Conservation (phyloP, 352 stramenopile genomes). For the Phytophthora agathidicida region DNA sequence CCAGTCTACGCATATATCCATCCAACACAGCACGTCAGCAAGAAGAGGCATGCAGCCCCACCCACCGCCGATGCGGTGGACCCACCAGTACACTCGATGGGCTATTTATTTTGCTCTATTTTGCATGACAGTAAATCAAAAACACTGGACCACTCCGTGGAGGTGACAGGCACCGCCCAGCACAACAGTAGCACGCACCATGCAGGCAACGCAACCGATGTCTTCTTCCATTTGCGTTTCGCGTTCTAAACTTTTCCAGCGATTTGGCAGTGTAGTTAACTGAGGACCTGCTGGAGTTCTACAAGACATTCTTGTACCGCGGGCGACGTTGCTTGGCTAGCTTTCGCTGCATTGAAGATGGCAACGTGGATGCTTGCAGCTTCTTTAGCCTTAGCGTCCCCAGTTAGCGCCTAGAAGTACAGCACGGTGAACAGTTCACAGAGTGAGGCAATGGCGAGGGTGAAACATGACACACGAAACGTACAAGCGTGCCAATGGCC, state of each 20-base stretch:
- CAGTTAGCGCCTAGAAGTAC: slow-evolving; percentile 43
- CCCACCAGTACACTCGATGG: slow-evolving; percentile 20
- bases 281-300: slow-evolving; percentile 53
- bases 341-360: slow-evolving; percentile 64
- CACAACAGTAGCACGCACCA: slow-evolving; percentile 9
- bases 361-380: slow-evolving; percentile 50
- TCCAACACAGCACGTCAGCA: slow-evolving; percentile 8
- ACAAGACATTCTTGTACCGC: slow-evolving; percentile 58
- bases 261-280: background rate
- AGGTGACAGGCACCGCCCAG: slow-evolving; percentile 12
- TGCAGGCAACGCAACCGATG: background rate
- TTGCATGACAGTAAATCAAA: slow-evolving; percentile 36
- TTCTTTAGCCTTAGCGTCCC: slow-evolving; percentile 52
- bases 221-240: slow-evolving; percentile 14
- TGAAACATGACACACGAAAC: slow-evolving; percentile 16
- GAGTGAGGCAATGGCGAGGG: background rate
- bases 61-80: slow-evolving; percentile 10
- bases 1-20: slow-evolving; percentile 25
- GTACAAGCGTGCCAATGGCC: slow-evolving; percentile 71
- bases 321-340: slow-evolving; percentile 41
- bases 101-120: slow-evolving; percentile 41
- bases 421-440: background rate
- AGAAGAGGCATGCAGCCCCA: slow-evolving; percentile 27
- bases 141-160: slow-evolving; percentile 26
- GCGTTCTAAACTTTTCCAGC: background rate